Evolutionary conservation across 106 monocot species (phyloP).

Genomic region (Xerophyta viscosa): DNA sequence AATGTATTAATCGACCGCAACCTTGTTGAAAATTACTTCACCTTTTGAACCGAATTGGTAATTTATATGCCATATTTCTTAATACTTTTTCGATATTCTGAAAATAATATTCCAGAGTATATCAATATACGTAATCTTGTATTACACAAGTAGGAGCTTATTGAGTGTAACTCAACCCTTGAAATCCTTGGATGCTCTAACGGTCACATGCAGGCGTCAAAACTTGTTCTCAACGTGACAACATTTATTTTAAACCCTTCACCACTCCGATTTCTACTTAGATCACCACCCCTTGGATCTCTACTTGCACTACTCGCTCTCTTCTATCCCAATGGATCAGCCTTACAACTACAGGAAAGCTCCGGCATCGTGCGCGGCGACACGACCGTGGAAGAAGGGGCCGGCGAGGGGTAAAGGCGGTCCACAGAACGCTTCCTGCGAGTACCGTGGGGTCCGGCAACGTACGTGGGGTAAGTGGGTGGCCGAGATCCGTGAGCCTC

Average conservation of each 20-base stretch:
- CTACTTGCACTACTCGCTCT: not conserved
- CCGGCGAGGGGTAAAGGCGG: constrained; percentile 89
- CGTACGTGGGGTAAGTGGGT: constrained; percentile 99
- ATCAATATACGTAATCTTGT: too few species aligned
- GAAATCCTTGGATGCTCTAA: constrained; percentile 18
- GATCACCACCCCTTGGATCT: not conserved
- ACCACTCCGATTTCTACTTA: constrained; percentile 6
- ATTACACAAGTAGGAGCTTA: too few species aligned
- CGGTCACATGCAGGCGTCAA: constrained; percentile 60
- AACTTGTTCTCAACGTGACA: constrained; percentile 44
- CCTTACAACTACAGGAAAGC: constrained; percentile 16
- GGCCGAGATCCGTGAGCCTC: constrained; percentile 94
- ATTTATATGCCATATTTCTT: too few species aligned
- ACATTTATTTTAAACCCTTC: constrained; percentile 43
- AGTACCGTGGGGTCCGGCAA: constrained; percentile 92
- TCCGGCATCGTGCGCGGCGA: not conserved
- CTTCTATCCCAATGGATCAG: not conserved
- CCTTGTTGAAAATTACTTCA: too few species aligned
- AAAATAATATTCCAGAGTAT: too few species aligned
- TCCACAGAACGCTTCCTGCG: constrained; percentile 85
- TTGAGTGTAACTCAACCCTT: too few species aligned
- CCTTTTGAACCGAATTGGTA: too few species aligned
- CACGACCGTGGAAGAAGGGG: constrained; percentile 89
- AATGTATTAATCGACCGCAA: too few species aligned
- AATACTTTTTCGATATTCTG: too few species aligned